Percentiles rank a stretch among this genome's conserved stretches.
phyloP scores from a whole-genome alignment of 2,329 filamentous ascomycete genomes.

The Arthrobotrys sinensis region DNA sequence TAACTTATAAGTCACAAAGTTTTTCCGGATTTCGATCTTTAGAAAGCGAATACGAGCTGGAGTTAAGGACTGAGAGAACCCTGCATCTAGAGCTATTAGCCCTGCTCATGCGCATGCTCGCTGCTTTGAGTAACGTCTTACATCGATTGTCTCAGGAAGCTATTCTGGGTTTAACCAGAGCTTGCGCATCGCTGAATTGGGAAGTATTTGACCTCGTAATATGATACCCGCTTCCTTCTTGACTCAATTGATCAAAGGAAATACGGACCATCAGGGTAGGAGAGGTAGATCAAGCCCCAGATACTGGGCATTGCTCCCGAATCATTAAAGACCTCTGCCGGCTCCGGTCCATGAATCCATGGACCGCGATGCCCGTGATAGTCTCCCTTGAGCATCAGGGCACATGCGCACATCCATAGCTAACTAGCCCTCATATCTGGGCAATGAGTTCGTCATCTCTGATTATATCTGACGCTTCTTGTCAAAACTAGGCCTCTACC shows the following conservation, averaged over 20 bases:
- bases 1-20: neutral
- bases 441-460: neutral
- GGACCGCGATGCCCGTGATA: neutral
- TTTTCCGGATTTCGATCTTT: neutral
- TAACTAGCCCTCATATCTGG: neutral
- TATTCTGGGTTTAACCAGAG: slow-evolving; percentile 5
- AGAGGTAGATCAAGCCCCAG: too few relatives aligned
- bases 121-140: neutral
- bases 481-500: neutral
- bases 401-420: too few relatives aligned
- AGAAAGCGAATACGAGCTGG: neutral
- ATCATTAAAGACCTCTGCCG: too few relatives aligned
- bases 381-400: neutral
- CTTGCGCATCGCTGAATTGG: neutral
- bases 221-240: neutral
- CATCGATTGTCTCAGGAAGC: slow-evolving; percentile 16
- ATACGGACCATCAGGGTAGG: too few relatives aligned
- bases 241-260: neutral
- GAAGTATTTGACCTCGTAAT: neutral
- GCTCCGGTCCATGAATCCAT: neutral
- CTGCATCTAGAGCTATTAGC: neutral
- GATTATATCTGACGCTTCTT: neutral
- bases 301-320: too few relatives aligned
- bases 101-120: too few relatives aligned
- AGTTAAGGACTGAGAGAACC: neutral